phyloP scores from a whole-genome alignment of 768 basidiomycete genomes.

The Neoboletus subvelutipes region DNA sequence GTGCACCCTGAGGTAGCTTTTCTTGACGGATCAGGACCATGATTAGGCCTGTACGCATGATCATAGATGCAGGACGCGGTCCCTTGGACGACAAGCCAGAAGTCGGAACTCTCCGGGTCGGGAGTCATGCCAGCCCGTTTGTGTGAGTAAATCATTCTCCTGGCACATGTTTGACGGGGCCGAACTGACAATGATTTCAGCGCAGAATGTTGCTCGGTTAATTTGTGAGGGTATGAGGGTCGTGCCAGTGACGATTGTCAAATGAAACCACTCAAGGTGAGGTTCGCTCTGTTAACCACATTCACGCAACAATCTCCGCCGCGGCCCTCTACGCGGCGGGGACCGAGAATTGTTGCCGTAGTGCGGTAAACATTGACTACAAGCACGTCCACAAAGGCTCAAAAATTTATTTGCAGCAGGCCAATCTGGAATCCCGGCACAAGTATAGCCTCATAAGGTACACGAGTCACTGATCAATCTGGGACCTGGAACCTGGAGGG shows the following conservation, averaged over 20 bases:
- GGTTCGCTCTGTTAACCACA: not conserved
- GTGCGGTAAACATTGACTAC: constrained; percentile 9
- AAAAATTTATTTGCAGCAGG: constrained; percentile 17
- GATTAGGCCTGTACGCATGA: constrained; percentile 8
- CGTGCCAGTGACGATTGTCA: not conserved
- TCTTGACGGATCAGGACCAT: constrained; percentile 16
- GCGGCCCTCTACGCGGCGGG: constrained; percentile 15
- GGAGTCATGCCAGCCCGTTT: constrained; percentile 14
- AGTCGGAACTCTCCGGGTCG: constrained; percentile 28
- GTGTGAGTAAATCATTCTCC: not conserved
- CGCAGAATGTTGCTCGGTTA: not conserved
- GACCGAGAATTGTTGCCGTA: constrained; percentile 7
- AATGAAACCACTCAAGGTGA: constrained; percentile 4
- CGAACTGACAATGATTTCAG: constrained; percentile 14
- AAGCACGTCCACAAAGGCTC: constrained; percentile 10
- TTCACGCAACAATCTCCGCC: constrained; percentile 33
- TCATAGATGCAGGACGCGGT: constrained; percentile 10
- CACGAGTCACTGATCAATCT: constrained; percentile 17
- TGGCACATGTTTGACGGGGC: constrained; percentile 17
- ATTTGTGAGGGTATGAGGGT: constrained; percentile 14
- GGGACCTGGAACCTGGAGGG: constrained; percentile 13
- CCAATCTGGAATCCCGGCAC: constrained; percentile 12
- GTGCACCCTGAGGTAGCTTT: constrained; percentile 32
- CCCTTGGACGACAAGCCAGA: constrained; percentile 13
- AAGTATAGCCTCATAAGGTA: constrained; percentile 22